Percentiles rank a stretch among this genome's conserved stretches.
Conservation (phyloP, 768 basidiomycete species). For the Paxillus rubicundulus region DNA sequence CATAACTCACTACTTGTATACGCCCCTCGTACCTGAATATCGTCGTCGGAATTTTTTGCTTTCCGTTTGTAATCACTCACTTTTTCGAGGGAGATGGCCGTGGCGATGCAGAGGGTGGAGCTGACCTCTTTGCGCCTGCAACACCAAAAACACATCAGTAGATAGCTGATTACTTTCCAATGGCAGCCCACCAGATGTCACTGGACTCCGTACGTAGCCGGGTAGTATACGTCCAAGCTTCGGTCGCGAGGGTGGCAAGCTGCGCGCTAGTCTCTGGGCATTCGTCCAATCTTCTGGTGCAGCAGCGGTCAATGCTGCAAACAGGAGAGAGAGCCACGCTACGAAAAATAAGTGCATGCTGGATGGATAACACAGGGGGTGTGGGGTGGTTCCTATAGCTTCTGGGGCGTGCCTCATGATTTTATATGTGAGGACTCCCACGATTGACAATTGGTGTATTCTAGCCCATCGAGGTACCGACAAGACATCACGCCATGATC, state of each 20-base stretch:
- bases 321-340: slow-evolving; percentile 21
- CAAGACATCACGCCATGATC: background rate
- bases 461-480: background rate
- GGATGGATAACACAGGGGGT: background rate
- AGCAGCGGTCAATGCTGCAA: slow-evolving; percentile 17
- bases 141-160: background rate
- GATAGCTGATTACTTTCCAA: background rate
- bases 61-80: slow-evolving; percentile 20
- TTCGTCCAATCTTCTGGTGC: slow-evolving; percentile 36
- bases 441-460: background rate
- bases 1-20: slow-evolving; percentile 34
- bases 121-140: background rate
- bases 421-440: background rate
- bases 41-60: background rate
- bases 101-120: background rate
- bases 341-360: slow-evolving; percentile 7
- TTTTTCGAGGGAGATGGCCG: slow-evolving; percentile 18
- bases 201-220: slow-evolving; percentile 24
- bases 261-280: slow-evolving; percentile 44
- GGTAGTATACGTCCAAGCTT: slow-evolving; percentile 33
- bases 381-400: background rate
- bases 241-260: slow-evolving; percentile 39
- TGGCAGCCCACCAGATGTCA: slow-evolving; percentile 10
- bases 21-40: slow-evolving; percentile 31
- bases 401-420: background rate